Conservation (phyloP, 176 grass and related monocot species). For the Oryza nivara region DNA sequence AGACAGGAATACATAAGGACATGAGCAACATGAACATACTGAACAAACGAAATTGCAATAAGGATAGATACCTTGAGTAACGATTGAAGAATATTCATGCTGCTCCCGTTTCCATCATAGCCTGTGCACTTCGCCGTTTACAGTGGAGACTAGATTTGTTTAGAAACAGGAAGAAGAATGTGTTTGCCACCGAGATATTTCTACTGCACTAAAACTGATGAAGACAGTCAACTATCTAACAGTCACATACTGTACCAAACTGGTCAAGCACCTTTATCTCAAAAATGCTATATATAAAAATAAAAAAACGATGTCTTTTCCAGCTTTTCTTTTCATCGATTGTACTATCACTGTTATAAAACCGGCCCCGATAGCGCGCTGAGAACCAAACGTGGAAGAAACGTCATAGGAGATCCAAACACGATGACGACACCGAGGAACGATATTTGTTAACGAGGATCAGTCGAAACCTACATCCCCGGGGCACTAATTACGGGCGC, state of each 20-base stretch:
- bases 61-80: constrained; percentile 24
- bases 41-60: background rate
- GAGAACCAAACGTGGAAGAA: too few species aligned
- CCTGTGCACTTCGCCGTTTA: background rate
- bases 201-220: background rate
- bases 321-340: background rate
- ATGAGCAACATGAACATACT: background rate
- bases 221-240: constrained; percentile 5
- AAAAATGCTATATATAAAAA: background rate
- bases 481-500: too few species aligned
- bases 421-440: too few species aligned
- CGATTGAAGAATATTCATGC: background rate
- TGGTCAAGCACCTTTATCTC: background rate
- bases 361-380: too few species aligned
- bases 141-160: constrained; percentile 8
- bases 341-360: too few species aligned
- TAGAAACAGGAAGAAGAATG: background rate
- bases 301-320: background rate
- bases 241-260: background rate
- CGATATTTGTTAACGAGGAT: too few species aligned
- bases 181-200: background rate
- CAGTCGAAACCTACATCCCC: too few species aligned
- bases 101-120: background rate
- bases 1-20: background rate
- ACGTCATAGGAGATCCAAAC: too few species aligned